phyloP scores from a whole-genome alignment of 371 early-diverging fungal genomes.

The Cokeromyces recurvatus region DNA sequence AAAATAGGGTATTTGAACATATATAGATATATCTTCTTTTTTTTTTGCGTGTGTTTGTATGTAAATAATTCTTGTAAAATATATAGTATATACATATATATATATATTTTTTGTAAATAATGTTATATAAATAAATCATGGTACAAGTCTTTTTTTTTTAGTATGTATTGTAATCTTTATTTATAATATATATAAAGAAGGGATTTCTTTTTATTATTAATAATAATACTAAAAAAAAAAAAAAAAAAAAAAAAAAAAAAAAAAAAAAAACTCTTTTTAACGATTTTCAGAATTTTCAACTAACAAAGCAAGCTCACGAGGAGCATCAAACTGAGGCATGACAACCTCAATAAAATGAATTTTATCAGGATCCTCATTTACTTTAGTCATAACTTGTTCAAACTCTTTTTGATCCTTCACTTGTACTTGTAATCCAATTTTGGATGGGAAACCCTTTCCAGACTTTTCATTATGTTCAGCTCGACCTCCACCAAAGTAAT shows the following conservation, averaged over 20 bases:
- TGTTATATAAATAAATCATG: no score
- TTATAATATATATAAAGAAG: no score
- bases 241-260: no score
- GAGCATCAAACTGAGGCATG: conserved; percentile 34
- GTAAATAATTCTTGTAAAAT: no score
- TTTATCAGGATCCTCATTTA: conserved; percentile 14
- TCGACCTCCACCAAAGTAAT: conserved; percentile 37
- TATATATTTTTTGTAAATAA: not conserved
- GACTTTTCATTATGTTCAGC: conserved; percentile 13
- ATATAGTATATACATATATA: not conserved
- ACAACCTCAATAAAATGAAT: conserved; percentile 39
- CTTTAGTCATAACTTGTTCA: conserved; percentile 24
- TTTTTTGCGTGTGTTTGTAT: no score
- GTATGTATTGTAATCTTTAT: no score
- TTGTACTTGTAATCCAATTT: conserved; percentile 22
- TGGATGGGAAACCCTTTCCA: conserved; percentile 3
- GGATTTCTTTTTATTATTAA: no score
- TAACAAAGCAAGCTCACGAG: conserved; percentile 25
- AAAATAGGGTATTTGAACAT: conserved; percentile 6
- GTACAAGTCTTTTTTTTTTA: no score
- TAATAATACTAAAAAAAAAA: no score
- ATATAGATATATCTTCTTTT: not conserved
- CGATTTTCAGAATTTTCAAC: no score
- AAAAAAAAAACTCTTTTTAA: no score
- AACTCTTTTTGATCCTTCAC: conserved; percentile 28